phyloP scores from a whole-genome alignment of 257 asterid species.

The Solanum raphanifolium region DNA sequence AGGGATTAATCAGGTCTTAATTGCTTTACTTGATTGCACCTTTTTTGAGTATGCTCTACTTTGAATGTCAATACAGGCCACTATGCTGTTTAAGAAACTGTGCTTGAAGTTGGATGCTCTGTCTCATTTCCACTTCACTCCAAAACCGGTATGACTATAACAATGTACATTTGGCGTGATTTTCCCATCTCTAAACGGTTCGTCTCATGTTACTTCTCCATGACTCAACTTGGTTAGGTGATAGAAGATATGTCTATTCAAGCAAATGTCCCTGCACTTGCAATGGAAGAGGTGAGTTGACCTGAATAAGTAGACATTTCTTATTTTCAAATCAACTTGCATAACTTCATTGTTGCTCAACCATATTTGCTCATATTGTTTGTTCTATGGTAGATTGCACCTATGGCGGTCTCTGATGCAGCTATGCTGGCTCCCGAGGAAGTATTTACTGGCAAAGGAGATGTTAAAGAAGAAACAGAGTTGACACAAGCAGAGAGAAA shows the following conservation, averaged over 20 bases:
- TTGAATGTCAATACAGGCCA: slow-evolving; percentile 42
- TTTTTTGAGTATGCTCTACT: neutral
- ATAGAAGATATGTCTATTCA: slow-evolving; percentile 92
- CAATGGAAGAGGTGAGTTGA: slow-evolving; percentile 86
- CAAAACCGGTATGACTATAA: slow-evolving; percentile 66
- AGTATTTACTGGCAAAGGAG: slow-evolving; percentile 83
- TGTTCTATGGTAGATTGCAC: slow-evolving; percentile 59
- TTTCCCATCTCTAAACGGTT: neutral
- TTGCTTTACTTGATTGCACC: neutral
- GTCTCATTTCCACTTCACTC: slow-evolving; percentile 97
- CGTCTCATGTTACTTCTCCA: neutral
- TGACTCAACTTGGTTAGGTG: slow-evolving; percentile 34
- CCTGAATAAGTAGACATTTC: neutral
- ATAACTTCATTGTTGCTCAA: neutral
- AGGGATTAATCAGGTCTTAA: neutral
- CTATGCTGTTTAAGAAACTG: slow-evolving; percentile 64
- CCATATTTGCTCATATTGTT: neutral
- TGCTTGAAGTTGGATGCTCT: slow-evolving; percentile 90
- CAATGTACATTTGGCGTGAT: neutral
- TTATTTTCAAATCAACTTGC: neutral
- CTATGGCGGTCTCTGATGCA: slow-evolving; percentile 90
- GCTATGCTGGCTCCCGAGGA: slow-evolving; percentile 99
- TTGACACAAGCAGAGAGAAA: slow-evolving; percentile 72
- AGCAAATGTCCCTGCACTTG: slow-evolving; percentile 92
- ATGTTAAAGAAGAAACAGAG: slow-evolving; percentile 86